Evolutionary conservation across 139 green algal genomes (phyloP).

Genomic region (Pseudopediastrum boryanum): DNA sequence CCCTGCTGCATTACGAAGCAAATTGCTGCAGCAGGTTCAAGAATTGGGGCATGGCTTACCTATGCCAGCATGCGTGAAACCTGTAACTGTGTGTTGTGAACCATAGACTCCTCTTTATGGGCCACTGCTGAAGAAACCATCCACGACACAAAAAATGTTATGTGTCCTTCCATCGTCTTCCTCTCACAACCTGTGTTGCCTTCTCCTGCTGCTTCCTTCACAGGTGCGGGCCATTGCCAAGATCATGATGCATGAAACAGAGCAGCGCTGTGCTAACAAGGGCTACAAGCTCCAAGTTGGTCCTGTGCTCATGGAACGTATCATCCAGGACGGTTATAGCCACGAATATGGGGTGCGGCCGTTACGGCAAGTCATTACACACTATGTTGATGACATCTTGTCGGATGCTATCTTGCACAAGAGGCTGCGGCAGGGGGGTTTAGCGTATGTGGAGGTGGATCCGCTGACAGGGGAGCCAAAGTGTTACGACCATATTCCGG

Average conservation of each 20-base stretch:
- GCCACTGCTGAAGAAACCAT: no score
- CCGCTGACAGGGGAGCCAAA: background rate
- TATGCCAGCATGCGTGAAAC: no score
- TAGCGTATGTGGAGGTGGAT: constrained; percentile 30
- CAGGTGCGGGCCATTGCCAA: constrained; percentile 61
- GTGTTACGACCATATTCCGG: background rate
- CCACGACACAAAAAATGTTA: no score
- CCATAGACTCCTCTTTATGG: no score
- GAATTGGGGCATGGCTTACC: no score
- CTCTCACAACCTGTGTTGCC: background rate
- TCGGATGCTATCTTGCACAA: constrained; percentile 29
- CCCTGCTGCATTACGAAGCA: no score
- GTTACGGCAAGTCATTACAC: constrained; percentile 62
- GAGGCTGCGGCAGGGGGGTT: background rate
- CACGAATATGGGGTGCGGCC: constrained; percentile 76
- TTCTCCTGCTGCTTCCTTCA: background rate
- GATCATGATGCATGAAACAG: constrained; percentile 71
- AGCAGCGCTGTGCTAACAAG: constrained; percentile 41
- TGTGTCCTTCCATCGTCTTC: no score
- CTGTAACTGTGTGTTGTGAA: no score
- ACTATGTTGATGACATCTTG: constrained; percentile 33
- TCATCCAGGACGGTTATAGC: constrained; percentile 73
- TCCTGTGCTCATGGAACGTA: constrained; percentile 54
- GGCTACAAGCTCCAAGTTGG: constrained; percentile 40
- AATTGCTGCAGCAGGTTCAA: no score